Conservation (phyloP, 148 eudicot genomes). For the Arctostaphylos glauca region DNA sequence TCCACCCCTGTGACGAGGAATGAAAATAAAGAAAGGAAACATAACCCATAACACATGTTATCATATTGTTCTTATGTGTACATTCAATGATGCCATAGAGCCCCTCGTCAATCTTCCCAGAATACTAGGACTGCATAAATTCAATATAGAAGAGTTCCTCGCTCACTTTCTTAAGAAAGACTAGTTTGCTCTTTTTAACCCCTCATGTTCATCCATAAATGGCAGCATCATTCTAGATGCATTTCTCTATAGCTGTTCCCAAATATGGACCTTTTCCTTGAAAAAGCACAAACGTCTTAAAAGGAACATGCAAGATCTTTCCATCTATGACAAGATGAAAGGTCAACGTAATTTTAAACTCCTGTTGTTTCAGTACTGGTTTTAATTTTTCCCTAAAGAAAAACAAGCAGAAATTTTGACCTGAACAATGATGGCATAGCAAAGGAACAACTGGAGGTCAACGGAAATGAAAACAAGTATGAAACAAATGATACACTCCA, state of each 20-base stretch:
- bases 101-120: background rate
- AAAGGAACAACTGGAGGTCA: too few relatives aligned
- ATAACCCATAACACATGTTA: background rate
- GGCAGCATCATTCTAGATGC: background rate
- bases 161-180: background rate
- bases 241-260: background rate
- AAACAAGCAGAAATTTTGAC: background rate
- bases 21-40: too few relatives aligned
- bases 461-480: background rate
- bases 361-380: too few relatives aligned
- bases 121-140: background rate
- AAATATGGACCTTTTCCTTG: background rate
- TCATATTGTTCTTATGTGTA: background rate
- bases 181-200: background rate
- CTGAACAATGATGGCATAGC: background rate
- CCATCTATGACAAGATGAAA: too few relatives aligned
- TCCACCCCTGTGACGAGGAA: background rate
- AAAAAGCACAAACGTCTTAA: background rate
- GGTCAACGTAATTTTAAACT: too few relatives aligned
- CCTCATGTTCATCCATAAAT: background rate
- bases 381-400: too few relatives aligned
- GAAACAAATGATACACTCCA: background rate
- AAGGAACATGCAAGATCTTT: background rate
- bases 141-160: background rate
- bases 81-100: background rate